Evolutionary conservation across 2,329 filamentous ascomycete species (phyloP).

Genomic region (Davidsoniella neocaledoniae): DNA sequence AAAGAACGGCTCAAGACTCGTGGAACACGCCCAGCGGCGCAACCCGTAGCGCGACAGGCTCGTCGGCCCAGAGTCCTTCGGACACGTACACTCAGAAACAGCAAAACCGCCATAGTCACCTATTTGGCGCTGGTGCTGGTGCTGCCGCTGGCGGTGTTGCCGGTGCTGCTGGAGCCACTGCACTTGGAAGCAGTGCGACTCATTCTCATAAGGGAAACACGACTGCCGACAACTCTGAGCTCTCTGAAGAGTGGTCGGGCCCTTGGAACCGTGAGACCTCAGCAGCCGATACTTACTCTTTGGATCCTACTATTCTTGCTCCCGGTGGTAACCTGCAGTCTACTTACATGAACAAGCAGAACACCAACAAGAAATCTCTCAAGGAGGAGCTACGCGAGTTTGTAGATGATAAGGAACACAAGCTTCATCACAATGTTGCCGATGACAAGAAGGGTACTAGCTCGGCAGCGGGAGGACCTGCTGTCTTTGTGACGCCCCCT

Average conservation of each 20-base stretch:
- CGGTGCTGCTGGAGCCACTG: background rate
- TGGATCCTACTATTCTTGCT: background rate
- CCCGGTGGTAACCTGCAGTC: background rate
- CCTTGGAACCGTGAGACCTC: conserved; percentile 8
- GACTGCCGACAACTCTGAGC: background rate
- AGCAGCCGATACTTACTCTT: background rate
- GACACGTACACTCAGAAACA: too few species aligned
- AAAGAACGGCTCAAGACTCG: too few species aligned
- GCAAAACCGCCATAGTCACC: background rate
- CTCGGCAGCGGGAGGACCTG: background rate
- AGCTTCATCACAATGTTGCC: background rate
- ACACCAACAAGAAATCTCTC: background rate
- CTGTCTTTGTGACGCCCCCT: background rate
- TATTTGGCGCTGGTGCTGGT: background rate
- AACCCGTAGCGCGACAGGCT: background rate
- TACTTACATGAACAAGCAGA: background rate
- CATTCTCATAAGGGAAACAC: background rate
- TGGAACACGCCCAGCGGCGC: background rate
- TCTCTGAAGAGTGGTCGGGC: conserved; percentile 11
- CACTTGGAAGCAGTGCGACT: background rate
- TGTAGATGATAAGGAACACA: conserved; percentile 9
- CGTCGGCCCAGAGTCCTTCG: too few species aligned
- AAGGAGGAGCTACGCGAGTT: conserved; percentile 11
- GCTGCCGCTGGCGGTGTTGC: background rate
- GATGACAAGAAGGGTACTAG: background rate